Evolutionary conservation across 2,329 filamentous ascomycete genomes (phyloP), one percentile per base, ranked within the genome.

Genomic region (Emergomyces pasteurianus): DNA sequence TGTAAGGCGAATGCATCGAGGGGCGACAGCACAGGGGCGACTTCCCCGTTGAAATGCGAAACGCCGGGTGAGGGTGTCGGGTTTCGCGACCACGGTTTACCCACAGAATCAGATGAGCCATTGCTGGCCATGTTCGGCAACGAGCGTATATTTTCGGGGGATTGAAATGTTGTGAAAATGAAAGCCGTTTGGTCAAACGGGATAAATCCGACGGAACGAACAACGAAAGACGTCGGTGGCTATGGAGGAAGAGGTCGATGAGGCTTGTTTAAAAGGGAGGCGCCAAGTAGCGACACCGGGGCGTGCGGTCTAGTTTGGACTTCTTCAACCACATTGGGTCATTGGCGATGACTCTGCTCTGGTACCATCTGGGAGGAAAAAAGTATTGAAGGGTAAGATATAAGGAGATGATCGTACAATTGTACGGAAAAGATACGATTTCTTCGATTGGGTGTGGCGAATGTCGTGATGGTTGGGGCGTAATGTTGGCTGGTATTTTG

Each of bases 1-100:
- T 97, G 92, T 64, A 92, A 82, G 26, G 92, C 92, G 72, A 99
- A 95, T 55, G 92, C 92, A 80, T 99, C 94, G 65, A 99, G 83
- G 12, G 94, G 94, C 8, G 94, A 97, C 61, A 97, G 81, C 58
- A 94, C 89, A 5, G 94, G 94, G 23, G 94, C 92, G 12, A 66
- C 43, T 43, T 92, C 89, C 63, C 89, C 89, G 61, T 88, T 87
- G 61, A 89, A 81, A 73, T 91, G 87, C 64, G 75, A 72, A 62
- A 90, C 78, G 63, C 88, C 86, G 49, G 88, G 88, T n/a, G 88
- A 91, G 2, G 58, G 34, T 16, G 58, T 38, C 12, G 65, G 81
- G 23, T 61, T 58, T 36, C 52, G 52, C 34, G 52, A 40, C 4
- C 18, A 31, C 10, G 52, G 52, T 23, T 23, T 55, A 21, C 21